phyloP scores from a whole-genome alignment of 257 asterid genomes.

The Catharanthus roseus region DNA sequence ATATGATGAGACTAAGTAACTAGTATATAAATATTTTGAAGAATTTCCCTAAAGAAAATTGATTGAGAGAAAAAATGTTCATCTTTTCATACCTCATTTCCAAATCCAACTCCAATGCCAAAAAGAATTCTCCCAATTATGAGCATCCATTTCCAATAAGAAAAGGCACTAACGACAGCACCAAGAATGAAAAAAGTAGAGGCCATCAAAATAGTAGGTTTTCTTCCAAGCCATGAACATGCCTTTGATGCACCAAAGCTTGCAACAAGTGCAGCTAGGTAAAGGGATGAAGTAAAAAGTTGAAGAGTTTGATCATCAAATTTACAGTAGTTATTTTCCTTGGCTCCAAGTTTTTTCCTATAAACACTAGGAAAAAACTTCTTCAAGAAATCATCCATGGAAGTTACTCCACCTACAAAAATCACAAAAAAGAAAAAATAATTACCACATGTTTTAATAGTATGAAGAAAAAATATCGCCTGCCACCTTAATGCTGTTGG shows the following conservation, averaged over 20 bases:
- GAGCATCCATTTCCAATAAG: slow-evolving; percentile 30
- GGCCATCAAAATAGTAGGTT: slow-evolving; percentile 41
- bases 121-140: slow-evolving; percentile 40
- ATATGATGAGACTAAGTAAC: no score
- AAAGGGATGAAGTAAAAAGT: slow-evolving; percentile 51
- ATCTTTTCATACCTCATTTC: slow-evolving; percentile 35
- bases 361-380: slow-evolving; percentile 42
- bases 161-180: slow-evolving; percentile 26
- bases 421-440: not conserved
- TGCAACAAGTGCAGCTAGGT: slow-evolving; percentile 43
- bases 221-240: slow-evolving; percentile 36
- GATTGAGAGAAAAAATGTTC: not conserved
- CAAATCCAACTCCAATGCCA: slow-evolving; percentile 59
- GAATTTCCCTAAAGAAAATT: no score
- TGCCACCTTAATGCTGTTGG: no score
- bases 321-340: slow-evolving; percentile 51
- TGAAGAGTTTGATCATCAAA: slow-evolving; percentile 41
- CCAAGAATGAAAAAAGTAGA: slow-evolving; percentile 37
- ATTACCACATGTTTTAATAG: not conserved
- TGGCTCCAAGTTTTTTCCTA: slow-evolving; percentile 31
- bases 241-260: slow-evolving; percentile 35
- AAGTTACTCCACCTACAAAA: slow-evolving; percentile 51
- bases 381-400: slow-evolving; percentile 45
- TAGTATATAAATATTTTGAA: no score
- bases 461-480: not conserved